Evolutionary conservation across 2,329 filamentous ascomycete genomes (phyloP), one percentile per base, ranked within the genome.

Genomic region (Epichloe elymi): DNA sequence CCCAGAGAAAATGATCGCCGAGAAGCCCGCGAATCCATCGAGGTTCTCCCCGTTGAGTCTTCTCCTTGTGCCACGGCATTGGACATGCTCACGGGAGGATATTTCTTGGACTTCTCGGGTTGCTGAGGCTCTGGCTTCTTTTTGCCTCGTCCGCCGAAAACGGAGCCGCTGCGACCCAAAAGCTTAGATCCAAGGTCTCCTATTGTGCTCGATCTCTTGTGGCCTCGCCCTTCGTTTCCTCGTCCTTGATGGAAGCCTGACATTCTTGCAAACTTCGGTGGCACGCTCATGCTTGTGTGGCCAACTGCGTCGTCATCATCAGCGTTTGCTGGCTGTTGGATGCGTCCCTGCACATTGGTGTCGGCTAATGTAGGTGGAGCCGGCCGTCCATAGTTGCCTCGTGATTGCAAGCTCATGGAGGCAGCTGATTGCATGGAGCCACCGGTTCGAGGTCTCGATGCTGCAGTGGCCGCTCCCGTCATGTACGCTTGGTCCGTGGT

Each of bases 61-160:
- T 81, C 79, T 36, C 73, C 74, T 46, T 76, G 75, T 5, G 79
- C 72, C 66, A 85, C 79, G 2, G 80, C 74, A 55, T 85, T 84
- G 55, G 85, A 80, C 88, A 96, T 94, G 70, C 89, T 95, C 46
- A 91, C 86, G 4, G 91, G 91, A 51, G 91, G 91, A 61, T 96
- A 94, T 56, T 79, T 83, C 64, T 80, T 83, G 49, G 78, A 71
- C 55, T 83, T 82, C 64, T 87, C 67, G 81, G 56, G 74, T 69
- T 52, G 67, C 36, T 53, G 52, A 15, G 17, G n/a, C 30, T 75
- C 77, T 8, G 70, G 61, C 53, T 75, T 71, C 65, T 75, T 78
- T 62, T 75, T 74, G 58, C 65, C 65, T 62, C 72, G 71, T 39
- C 79, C 76, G n/a, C 85, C 82, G 63, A 93, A 90, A 53, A 93